Evolutionary conservation across 768 basidiomycete genomes (phyloP), one percentile per base, ranked within the genome.

Genomic region (Suillus alpinus): DNA sequence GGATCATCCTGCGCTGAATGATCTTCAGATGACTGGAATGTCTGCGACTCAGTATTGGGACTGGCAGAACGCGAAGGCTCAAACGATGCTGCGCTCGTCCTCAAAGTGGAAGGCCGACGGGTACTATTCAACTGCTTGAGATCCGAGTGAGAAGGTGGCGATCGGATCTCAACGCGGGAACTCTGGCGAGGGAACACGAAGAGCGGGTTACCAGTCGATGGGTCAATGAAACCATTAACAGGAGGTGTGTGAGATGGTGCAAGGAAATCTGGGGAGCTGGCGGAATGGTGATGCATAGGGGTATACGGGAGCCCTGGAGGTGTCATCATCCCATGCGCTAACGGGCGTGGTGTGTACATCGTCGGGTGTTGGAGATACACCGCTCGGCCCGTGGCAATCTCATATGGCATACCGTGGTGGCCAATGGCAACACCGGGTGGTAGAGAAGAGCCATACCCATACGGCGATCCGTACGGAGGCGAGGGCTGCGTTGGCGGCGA

Each of bases 321-420:
- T 40, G 77, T 73, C 69, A 82, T 77, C 71, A 84, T 82, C 14
- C 81, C 75, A 61, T 83, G 84, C 65, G 87, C 80, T 59, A 86
- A 68, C 16, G 88, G 86, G n/a, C 84, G 86, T 56, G 87, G 86
- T 53, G 85, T 86, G 68, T 84, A 89, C 77, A 89, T 81, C 32
- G 80, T 78, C 20, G 85, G 82, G 13, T 81, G 78, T 63, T 86
- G 83, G 32, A 93, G 78, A 66, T 88, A 88, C 37, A 94, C 86
- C 12, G 90, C 84, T 41, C 89, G 90, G 43, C 92, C 92, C 5
- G 90, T 92, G 14, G 90, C 86, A 56, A 92, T 69, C 72, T 94
- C 92, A 69, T 87, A 93, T n/a, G 90, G 80, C 76, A 91, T 80
- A 36, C 92, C 92, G 62, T 89, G 86, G 58, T 86, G 83, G 64